Percentiles rank a stretch among this genome's conserved stretches.
These are phyloP conservation scores for Metschnikowia henanensis DNA, from an alignment of 805 yeast genomes.

Conservation along the genomic window DNA sequence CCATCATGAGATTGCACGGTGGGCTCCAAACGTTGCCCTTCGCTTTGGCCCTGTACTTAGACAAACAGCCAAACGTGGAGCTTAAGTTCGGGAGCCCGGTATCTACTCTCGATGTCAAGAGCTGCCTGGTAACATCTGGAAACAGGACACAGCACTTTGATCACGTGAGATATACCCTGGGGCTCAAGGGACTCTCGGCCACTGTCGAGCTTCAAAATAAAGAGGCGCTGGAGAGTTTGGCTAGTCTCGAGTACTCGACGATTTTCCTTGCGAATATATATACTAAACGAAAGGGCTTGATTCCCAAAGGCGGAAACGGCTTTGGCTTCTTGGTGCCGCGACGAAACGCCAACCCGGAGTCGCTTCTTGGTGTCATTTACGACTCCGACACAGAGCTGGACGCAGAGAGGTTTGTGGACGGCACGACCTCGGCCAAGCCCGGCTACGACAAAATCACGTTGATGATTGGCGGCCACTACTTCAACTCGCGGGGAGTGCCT, in stretches of 20 bases:
- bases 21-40: constrained; percentile 59
- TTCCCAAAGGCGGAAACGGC: constrained; percentile 50
- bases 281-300: constrained; percentile 37
- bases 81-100: constrained; percentile 33
- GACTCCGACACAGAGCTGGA: constrained; percentile 82
- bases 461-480: constrained; percentile 85
- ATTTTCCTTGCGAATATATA: constrained; percentile 71
- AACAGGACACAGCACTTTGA: constrained; percentile 33
- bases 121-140: constrained; percentile 12
- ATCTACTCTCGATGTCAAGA: constrained; percentile 18
- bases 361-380: constrained; percentile 81
- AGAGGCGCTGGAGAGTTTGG: constrained; percentile 15
- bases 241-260: constrained; percentile 39
- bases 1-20: constrained; percentile 57
- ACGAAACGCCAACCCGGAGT: constrained; percentile 46
- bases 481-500: constrained; percentile 32
- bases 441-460: constrained; percentile 73
- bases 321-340: constrained; percentile 88
- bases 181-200: constrained; percentile 40
- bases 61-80: constrained; percentile 39
- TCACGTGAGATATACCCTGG: constrained; percentile 61
- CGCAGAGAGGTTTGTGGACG: constrained; percentile 19
- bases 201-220: constrained; percentile 18
- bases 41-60: constrained; percentile 39
- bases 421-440: constrained; percentile 15